Evolutionary conservation across 306 rosid species (phyloP), one percentile per base, ranked within the genome.

Genomic region (barrel medic (Medicago truncatula)): DNA sequence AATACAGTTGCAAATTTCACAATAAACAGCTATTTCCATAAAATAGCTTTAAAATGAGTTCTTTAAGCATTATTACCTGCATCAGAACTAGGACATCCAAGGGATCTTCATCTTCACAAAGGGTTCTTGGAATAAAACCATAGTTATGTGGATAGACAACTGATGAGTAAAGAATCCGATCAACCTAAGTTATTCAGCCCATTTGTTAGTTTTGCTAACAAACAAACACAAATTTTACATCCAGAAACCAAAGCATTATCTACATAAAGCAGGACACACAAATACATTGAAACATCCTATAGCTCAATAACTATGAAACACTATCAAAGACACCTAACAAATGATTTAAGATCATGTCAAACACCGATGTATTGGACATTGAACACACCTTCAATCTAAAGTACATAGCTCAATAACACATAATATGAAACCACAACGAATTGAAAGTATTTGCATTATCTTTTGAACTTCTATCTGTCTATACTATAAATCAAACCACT

Each of bases 121-220:
- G 59, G 71, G 95, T 93, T 60, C 98, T 88, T 5, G 98, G 98
- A 64, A 93, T 89, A 85, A 90, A 90, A 80, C 98, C 98, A 58
- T 91, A 89, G 82, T 93, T 93, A 86, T 93, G 98, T 47, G 98
- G 97, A 71, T 93, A 93, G 69, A 93, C 98, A 77, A 93, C 97
- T 3, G 95, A 93, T 23, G 98, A 91, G 87, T 93, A 90, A 75
- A 93, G 98, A 63, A 90, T 69, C 61, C 98, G 93, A 77, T 93
- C 98, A 61, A 93, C 98, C 93, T 91, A 75, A 12, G 73, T 77
- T 39, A 62, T 74, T 77, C 76, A 82, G 25, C 66, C 62, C 20
- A 73, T 62, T 62, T 31, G 23, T 70, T 17, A 78, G 85, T 75
- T 43, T 53, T 28, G 60, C 75, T 71, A 65, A 49, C 49, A 72